Conservation (phyloP, 2,329 filamentous ascomycete species). For the Xylaria sp. region DNA sequence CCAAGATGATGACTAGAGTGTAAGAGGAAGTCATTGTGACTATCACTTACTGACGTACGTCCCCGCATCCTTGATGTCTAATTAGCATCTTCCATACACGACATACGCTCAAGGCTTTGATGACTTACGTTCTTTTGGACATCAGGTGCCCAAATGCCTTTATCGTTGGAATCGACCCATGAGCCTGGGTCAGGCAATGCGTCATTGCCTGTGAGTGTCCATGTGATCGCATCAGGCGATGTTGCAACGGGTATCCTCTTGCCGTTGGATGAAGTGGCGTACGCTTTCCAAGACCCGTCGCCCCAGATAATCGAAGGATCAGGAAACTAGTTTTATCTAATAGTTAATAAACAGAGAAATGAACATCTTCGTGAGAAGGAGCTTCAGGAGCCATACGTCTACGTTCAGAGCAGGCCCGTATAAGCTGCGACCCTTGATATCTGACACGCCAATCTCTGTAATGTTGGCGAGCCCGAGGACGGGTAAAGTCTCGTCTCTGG, state of each 20-base stretch:
- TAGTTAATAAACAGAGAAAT: too few relatives aligned
- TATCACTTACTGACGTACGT: slow-evolving; percentile 35
- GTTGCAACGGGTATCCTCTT: slow-evolving; percentile 39
- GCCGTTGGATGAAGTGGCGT: slow-evolving; percentile 39
- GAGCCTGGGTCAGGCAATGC: slow-evolving; percentile 37
- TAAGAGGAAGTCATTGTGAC: not conserved
- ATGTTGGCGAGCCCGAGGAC: slow-evolving; percentile 36
- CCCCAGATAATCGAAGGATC: slow-evolving; percentile 40
- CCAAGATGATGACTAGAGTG: not conserved
- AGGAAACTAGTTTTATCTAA: too few relatives aligned
- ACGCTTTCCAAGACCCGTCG: slow-evolving; percentile 41
- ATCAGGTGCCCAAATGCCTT: slow-evolving; percentile 40
- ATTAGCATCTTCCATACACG: not conserved
- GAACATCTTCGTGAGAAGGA: too few relatives aligned
- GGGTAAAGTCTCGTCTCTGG: slow-evolving; percentile 23
- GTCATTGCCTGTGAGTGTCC: slow-evolving; percentile 37
- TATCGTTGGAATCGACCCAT: slow-evolving; percentile 37
- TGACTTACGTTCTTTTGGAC: slow-evolving; percentile 40
- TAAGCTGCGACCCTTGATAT: slow-evolving; percentile 31
- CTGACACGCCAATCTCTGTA: slow-evolving; percentile 30
- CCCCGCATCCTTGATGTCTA: slow-evolving; percentile 34
- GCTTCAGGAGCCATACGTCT: too few relatives aligned
- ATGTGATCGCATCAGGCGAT: slow-evolving; percentile 36
- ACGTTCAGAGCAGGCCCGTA: slow-evolving; percentile 33
- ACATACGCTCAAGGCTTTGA: not conserved